A percentile compares a stretch with the other conserved stretches of the same genome.
Conservation (phyloP, 2,329 filamentous ascomycete genomes). For the Cytospora leucostoma region DNA sequence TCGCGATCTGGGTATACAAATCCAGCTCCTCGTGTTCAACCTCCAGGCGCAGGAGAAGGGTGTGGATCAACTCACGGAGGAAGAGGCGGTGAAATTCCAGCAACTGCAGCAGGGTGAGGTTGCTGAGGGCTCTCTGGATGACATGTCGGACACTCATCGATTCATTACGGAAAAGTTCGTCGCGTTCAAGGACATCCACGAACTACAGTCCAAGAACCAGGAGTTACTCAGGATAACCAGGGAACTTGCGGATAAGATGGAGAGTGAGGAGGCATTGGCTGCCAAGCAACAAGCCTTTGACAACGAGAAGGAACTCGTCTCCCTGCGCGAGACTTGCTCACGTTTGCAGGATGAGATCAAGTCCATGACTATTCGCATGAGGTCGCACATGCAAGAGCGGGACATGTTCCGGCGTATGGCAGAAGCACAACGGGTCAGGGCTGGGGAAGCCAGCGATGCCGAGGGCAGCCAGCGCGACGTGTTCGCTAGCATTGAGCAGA, state of each 20-base stretch:
- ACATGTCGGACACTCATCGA: constrained; percentile 80
- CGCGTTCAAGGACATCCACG: constrained; percentile 80
- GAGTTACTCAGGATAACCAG: constrained; percentile 81
- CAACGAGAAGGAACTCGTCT: constrained; percentile 70
- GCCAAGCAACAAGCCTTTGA: constrained; percentile 63
- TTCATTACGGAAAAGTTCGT: constrained; percentile 90
- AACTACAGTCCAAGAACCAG: constrained; percentile 85
- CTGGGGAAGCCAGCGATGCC: constrained; percentile 65
- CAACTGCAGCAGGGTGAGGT: constrained; percentile 76
- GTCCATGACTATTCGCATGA: constrained; percentile 78
- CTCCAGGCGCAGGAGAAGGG: constrained; percentile 81
- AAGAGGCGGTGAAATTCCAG: constrained; percentile 75
- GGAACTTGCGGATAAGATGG: constrained; percentile 83
- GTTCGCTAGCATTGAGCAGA: constrained; percentile 60
- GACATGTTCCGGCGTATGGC: constrained; percentile 97
- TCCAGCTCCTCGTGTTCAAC: constrained; percentile 88
- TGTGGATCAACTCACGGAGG: constrained; percentile 66
- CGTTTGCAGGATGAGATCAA: constrained; percentile 77
- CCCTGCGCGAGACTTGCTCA: constrained; percentile 42
- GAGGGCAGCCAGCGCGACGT: constrained; percentile 65
- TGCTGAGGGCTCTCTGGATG: constrained; percentile 67
- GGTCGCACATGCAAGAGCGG: constrained; percentile 92
- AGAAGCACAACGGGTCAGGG: constrained; percentile 62
- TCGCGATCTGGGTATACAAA: constrained; percentile 84
- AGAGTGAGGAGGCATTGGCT: constrained; percentile 80